These are phyloP conservation scores for Ormosia semicastrata DNA, from an alignment of 306 rosid genomes.

Conservation along the genomic window DNA sequence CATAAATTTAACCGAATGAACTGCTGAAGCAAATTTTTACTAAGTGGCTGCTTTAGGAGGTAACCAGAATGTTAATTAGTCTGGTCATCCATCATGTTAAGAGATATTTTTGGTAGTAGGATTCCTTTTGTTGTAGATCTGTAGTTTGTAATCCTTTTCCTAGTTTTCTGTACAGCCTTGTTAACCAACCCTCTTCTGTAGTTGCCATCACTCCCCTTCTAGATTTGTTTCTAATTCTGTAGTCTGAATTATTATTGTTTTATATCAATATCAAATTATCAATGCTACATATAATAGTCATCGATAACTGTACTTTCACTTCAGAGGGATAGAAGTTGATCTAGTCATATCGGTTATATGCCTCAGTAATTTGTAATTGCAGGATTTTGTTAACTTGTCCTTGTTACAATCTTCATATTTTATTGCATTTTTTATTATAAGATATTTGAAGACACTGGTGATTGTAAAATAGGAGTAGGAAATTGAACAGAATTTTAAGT, in stretches of 20 bases:
- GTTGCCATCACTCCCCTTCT: constrained; percentile 37
- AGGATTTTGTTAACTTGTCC: neutral
- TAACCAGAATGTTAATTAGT: constrained; percentile 47
- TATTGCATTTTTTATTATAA: neutral
- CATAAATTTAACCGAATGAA: constrained; percentile 11
- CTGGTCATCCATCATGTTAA: constrained; percentile 38
- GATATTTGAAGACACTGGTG: constrained; percentile 8
- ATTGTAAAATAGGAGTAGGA: neutral
- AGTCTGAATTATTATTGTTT: constrained; percentile 19
- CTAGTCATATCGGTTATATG: constrained; percentile 8
- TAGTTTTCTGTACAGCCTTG: constrained; percentile 46
- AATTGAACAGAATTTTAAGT: neutral
- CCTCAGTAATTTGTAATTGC: neutral
- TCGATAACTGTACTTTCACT: constrained; percentile 10
- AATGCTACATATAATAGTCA: constrained; percentile 36
- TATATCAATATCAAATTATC: constrained; percentile 33
- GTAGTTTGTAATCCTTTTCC: constrained; percentile 27
- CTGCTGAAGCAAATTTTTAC: constrained; percentile 12
- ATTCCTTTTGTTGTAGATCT: constrained; percentile 32
- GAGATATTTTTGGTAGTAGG: constrained; percentile 33
- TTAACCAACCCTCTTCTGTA: constrained; percentile 34
- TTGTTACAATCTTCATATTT: neutral
- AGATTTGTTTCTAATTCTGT: constrained; percentile 32
- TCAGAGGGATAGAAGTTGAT: constrained; percentile 22
- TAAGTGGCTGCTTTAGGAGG: constrained; percentile 45